phyloP scores from a whole-genome alignment of 148 eudicot genomes.

The Pouteria glomerata region DNA sequence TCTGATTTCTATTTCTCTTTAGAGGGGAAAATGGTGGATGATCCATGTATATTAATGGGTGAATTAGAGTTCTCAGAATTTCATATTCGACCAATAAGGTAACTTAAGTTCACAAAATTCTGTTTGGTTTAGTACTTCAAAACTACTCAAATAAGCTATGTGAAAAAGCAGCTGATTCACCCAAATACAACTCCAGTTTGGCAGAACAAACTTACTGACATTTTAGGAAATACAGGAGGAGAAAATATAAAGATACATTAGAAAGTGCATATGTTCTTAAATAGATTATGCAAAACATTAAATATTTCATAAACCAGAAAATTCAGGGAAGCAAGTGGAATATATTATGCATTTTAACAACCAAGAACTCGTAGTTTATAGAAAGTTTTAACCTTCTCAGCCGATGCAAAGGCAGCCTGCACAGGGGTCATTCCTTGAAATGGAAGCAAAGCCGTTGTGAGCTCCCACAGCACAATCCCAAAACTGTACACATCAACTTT shows the following conservation, averaged over 20 bases:
- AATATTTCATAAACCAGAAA: not conserved
- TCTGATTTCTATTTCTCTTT: no score
- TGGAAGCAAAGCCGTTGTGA: slow-evolving; percentile 90
- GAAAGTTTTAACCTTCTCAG: slow-evolving; percentile 65
- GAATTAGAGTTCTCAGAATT: no score
- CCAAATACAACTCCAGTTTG: not conserved
- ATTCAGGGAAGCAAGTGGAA: not conserved
- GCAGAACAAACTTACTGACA: not conserved
- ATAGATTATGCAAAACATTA: not conserved
- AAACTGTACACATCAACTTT: slow-evolving; percentile 96
- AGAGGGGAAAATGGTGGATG: no score
- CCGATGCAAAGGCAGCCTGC: slow-evolving; percentile 95
- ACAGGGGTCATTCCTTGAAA: slow-evolving; percentile 99
- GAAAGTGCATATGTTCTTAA: not conserved
- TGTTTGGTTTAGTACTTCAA: not conserved
- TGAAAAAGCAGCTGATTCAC: not conserved
- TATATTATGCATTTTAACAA: not conserved
- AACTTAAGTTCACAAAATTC: no score
- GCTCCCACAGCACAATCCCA: slow-evolving; percentile 97
- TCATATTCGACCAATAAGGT: no score
- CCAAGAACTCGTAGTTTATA: not conserved
- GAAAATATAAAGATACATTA: not conserved
- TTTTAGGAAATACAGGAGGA: no score
- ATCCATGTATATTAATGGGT: no score
- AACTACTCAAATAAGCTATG: no score